Evolutionary conservation across 257 asterid genomes (phyloP).

Genomic region (Rehmannia glutinosa): DNA sequence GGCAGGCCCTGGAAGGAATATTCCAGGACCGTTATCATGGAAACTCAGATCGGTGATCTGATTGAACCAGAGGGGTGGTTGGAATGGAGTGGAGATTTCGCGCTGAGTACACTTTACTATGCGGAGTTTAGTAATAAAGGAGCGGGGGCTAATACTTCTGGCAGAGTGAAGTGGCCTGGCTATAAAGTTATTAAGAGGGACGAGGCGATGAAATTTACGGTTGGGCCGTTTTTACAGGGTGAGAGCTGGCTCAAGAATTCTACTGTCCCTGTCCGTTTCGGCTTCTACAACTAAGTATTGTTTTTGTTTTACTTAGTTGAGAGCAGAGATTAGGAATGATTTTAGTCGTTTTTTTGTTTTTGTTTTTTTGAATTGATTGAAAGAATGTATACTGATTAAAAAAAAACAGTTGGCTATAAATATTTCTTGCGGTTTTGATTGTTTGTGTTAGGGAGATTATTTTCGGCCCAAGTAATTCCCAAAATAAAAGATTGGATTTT

Average conservation of each 20-base stretch:
- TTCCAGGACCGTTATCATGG: slow-evolving; percentile 71
- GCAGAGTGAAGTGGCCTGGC: slow-evolving; percentile 69
- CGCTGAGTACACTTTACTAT: slow-evolving; percentile 47
- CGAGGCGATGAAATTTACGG: slow-evolving; percentile 50
- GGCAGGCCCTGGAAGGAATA: slow-evolving; percentile 84
- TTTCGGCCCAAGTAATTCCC: too few relatives aligned
- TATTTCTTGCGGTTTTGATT: too few relatives aligned
- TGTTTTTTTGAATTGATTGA: too few relatives aligned
- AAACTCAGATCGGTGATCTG: slow-evolving; percentile 58
- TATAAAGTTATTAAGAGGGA: slow-evolving; percentile 37
- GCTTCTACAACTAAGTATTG: too few relatives aligned
- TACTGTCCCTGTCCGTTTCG: slow-evolving; percentile 51
- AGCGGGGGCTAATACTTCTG: slow-evolving; percentile 37
- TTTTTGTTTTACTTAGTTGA: too few relatives aligned
- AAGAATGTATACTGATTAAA: too few relatives aligned
- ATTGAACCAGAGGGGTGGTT: slow-evolving; percentile 67
- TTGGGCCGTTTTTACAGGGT: slow-evolving; percentile 68
- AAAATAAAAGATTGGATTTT: too few relatives aligned
- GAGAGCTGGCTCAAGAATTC: slow-evolving; percentile 42
- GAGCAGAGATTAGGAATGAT: too few relatives aligned
- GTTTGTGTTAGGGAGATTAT: too few relatives aligned
- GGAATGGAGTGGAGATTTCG: slow-evolving; percentile 56
- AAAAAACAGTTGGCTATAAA: too few relatives aligned
- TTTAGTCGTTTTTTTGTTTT: too few relatives aligned
- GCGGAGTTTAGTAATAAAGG: slow-evolving; percentile 70